phyloP scores from a whole-genome alignment of 2,329 filamentous ascomycete species.

The Neopestalotiopsis clavispora region DNA sequence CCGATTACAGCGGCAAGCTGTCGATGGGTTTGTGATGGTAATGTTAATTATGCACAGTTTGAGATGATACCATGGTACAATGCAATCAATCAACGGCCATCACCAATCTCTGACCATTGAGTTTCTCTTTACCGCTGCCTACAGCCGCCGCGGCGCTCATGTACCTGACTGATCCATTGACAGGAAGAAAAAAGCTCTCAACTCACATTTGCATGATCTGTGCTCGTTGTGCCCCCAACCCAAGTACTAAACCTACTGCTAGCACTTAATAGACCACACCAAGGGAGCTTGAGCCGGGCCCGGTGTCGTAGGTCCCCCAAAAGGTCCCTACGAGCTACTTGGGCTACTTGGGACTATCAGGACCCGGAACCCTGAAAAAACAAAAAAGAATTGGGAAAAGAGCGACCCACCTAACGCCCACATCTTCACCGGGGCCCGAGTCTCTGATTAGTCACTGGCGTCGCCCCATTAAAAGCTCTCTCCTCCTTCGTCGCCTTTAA shows the following conservation, averaged over 20 bases:
- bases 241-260: no score
- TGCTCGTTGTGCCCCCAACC: no score
- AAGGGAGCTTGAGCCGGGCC: not conserved
- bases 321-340: not conserved
- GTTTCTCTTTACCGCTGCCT: not conserved
- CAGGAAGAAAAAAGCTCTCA: not conserved
- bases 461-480: conserved; percentile 39
- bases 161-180: not conserved
- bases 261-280: no score
- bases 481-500: conserved; percentile 35
- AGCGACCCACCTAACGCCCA: conserved; percentile 6
- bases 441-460: conserved; percentile 40
- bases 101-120: not conserved
- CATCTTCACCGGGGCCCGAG: conserved; percentile 21
- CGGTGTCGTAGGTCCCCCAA: not conserved
- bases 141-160: not conserved
- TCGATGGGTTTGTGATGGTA: not conserved
- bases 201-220: no score
- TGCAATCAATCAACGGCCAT: not conserved
- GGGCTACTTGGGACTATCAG: not conserved
- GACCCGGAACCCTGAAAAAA: conserved; percentile 3
- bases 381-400: conserved; percentile 1
- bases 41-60: not conserved
- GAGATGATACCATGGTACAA: not conserved
- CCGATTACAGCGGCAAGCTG: not conserved